Percentiles rank a stretch among this genome's conserved stretches.
These are phyloP conservation scores for Xenosphaeropsis pyriputrescens DNA, from an alignment of 2,329 filamentous ascomycete genomes.

Conservation along the genomic window DNA sequence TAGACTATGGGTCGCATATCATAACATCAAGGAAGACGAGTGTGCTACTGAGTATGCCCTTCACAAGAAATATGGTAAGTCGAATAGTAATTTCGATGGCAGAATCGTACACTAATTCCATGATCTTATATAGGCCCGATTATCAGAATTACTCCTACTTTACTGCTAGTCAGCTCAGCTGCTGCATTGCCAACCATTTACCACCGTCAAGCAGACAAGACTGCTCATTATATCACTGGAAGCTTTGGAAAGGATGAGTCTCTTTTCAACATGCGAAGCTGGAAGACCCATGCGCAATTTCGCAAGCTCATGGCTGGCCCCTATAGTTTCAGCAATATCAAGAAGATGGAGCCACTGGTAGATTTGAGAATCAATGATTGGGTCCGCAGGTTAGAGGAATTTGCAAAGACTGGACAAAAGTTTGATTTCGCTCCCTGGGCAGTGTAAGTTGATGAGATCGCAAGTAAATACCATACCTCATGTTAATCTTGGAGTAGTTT, in stretches of 20 bases:
- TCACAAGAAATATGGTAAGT: conserved; percentile 31
- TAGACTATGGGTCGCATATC: conserved; percentile 36
- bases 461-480: background rate
- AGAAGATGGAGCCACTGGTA: conserved; percentile 41
- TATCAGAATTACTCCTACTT: conserved; percentile 34
- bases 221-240: conserved; percentile 41
- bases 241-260: conserved; percentile 38
- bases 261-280: conserved; percentile 41
- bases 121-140: conserved; percentile 25
- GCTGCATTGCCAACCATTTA: conserved; percentile 40
- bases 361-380: conserved; percentile 34
- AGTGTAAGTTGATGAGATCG: conserved; percentile 18
- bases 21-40: conserved; percentile 32
- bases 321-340: conserved; percentile 40
- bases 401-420: conserved; percentile 24
- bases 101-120: no score
- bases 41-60: conserved; percentile 24
- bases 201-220: conserved; percentile 37
- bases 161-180: conserved; percentile 36
- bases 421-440: conserved; percentile 43
- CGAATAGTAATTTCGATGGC: background rate
- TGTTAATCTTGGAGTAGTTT: conserved; percentile 16
- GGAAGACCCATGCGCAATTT: conserved; percentile 31
- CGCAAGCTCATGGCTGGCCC: conserved; percentile 38
- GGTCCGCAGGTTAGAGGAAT: conserved; percentile 31